Percentiles rank a stretch among this genome's conserved stretches.
These are phyloP conservation scores for Ceratonia siliqua DNA, from an alignment of 306 rosid genomes.

Conservation along the genomic window DNA sequence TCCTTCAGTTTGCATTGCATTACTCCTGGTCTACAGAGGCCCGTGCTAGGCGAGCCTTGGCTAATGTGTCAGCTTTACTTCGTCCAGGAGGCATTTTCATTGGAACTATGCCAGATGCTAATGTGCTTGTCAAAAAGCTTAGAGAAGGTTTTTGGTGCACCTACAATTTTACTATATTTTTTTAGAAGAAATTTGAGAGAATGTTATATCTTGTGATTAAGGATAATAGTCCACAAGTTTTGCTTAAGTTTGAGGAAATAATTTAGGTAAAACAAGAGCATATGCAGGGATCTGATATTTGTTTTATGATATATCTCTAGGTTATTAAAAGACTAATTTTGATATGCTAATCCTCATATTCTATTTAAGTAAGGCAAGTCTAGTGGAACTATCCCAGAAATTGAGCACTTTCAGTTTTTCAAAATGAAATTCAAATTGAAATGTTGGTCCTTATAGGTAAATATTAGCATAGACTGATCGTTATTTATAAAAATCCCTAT, in stretches of 20 bases:
- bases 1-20: constrained; percentile 29
- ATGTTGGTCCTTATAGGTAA: neutral
- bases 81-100: constrained; percentile 95
- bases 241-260: neutral
- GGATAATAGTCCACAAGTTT: neutral
- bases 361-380: neutral
- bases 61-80: constrained; percentile 92
- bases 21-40: constrained; percentile 87
- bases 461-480: neutral
- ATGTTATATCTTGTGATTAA: neutral
- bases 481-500: neutral
- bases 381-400: neutral
- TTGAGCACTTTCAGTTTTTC: no score
- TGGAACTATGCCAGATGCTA: constrained; percentile 99
- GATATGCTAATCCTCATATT: neutral
- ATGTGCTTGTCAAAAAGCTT: constrained; percentile 87
- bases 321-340: constrained; percentile 1
- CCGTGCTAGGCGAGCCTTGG: constrained; percentile 89
- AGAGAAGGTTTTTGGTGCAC: constrained; percentile 68
- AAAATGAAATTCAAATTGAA: neutral
- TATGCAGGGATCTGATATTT: constrained; percentile 5
- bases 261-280: neutral
- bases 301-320: constrained; percentile 7
- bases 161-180: neutral
- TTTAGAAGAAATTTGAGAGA: neutral